A percentile compares a stretch with the other conserved stretches of the same genome.
Conservation (phyloP, 2,329 filamentous ascomycete species). For the Neoarthrinium moseri region DNA sequence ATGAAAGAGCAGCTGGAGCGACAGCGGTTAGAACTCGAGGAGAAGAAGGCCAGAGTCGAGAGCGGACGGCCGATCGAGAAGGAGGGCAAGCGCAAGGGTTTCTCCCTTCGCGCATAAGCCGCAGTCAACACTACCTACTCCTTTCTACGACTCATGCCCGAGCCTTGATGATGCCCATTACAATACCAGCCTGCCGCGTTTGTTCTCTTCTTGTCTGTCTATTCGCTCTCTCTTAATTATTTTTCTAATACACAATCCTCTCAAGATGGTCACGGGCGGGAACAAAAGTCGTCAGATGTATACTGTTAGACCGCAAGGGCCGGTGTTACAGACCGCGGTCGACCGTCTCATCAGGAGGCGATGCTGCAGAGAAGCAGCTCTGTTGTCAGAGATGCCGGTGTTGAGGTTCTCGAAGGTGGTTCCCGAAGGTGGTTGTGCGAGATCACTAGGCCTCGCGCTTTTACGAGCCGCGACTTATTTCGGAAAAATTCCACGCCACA, state of each 20-base stretch:
- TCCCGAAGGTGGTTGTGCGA: no score
- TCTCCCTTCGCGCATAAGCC: slow-evolving; percentile 83
- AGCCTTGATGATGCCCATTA: slow-evolving; percentile 58
- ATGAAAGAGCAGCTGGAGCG: slow-evolving; percentile 99
- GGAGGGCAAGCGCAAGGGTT: slow-evolving; percentile 98
- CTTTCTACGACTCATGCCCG: slow-evolving; percentile 51
- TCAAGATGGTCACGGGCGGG: slow-evolving; percentile 24
- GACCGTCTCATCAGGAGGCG: slow-evolving; percentile 11
- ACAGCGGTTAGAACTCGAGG: slow-evolving; percentile 91
- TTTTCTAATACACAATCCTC: slow-evolving; percentile 34
- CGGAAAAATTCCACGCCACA: slow-evolving; percentile 17
- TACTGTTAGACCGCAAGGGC: slow-evolving; percentile 2
- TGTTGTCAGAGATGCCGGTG: slow-evolving; percentile 13
- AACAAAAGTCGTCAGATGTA: slow-evolving; percentile 9
- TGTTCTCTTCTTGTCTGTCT: slow-evolving; percentile 45
- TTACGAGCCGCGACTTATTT: slow-evolving; percentile 18
- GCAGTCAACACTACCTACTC: slow-evolving; percentile 20
- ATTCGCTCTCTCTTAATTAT: slow-evolving; percentile 43
- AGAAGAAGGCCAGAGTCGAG: slow-evolving; percentile 96
- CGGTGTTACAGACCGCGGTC: slow-evolving; percentile 6
- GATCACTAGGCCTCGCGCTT: no score
- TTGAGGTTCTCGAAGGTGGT: slow-evolving; percentile 20
- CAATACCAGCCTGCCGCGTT: slow-evolving; percentile 58
- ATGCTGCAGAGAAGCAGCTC: slow-evolving; percentile 13
- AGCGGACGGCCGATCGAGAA: slow-evolving; percentile 95